Evolutionary conservation across 768 basidiomycete species (phyloP).

Genomic region (Hydnum rufescens): DNA sequence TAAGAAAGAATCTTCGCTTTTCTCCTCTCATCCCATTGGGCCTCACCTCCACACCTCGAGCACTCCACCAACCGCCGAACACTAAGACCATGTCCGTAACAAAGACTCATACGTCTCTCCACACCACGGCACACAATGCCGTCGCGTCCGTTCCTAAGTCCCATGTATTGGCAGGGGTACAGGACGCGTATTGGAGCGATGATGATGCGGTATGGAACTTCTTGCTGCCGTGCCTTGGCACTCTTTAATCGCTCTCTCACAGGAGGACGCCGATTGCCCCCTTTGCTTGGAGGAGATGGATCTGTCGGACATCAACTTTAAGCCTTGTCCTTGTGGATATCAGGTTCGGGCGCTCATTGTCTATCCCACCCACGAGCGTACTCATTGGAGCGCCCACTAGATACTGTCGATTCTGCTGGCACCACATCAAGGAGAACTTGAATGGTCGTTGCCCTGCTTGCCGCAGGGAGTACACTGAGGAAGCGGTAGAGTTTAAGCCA

Average conservation of each 20-base stretch:
- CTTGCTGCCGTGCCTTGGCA: background rate
- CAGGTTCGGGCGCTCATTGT: slow-evolving; percentile 35
- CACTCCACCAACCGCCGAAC: too few species aligned
- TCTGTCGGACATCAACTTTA: slow-evolving; percentile 96
- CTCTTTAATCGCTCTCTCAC: slow-evolving; percentile 4
- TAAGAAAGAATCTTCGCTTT: too few species aligned
- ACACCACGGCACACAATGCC: too few species aligned
- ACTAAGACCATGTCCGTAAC: too few species aligned
- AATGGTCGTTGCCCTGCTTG: slow-evolving; percentile 96
- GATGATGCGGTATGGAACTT: slow-evolving; percentile 47
- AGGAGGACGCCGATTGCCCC: slow-evolving; percentile 98
- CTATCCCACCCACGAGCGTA: background rate
- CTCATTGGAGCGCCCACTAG: slow-evolving; percentile 22
- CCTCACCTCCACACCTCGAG: too few species aligned
- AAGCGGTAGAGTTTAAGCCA: slow-evolving; percentile 85
- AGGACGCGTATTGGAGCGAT: slow-evolving; percentile 95
- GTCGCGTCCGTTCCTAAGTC: too few species aligned
- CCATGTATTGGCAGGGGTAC: slow-evolving; percentile 45
- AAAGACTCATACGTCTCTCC: too few species aligned
- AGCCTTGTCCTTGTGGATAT: slow-evolving; percentile 96
- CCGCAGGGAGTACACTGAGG: slow-evolving; percentile 79
- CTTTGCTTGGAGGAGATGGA: slow-evolving; percentile 98
- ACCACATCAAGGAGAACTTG: slow-evolving; percentile 90
- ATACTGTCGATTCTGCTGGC: slow-evolving; percentile 99
- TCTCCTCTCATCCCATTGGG: too few species aligned